phyloP scores from a whole-genome alignment of 345 rosid species.

The Capsella bursapastoris region DNA sequence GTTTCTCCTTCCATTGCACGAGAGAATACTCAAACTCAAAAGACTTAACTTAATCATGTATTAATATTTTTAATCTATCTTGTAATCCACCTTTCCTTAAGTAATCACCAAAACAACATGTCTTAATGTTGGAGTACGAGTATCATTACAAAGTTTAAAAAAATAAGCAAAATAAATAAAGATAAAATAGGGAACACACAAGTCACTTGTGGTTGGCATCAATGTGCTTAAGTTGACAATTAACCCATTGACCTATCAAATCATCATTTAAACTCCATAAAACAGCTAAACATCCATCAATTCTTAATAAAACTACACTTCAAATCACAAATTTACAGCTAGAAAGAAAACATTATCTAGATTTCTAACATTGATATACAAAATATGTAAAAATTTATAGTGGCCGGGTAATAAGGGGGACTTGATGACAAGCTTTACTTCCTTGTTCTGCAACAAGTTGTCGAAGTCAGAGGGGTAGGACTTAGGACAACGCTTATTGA shows the following conservation, averaged over 20 bases:
- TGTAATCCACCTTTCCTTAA: not conserved
- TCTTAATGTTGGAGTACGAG: not conserved
- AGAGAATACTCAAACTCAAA: constrained; percentile 4
- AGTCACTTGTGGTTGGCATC: constrained; percentile 41
- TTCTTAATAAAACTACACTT: not conserved
- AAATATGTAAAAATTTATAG: not conserved
- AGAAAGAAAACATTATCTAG: not conserved
- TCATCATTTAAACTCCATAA: constrained; percentile 23
- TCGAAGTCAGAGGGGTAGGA: not conserved
- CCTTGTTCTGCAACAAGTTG: not conserved
- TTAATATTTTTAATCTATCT: not conserved
- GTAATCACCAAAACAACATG: not conserved
- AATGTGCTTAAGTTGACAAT: constrained; percentile 40
- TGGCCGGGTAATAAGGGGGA: not conserved
- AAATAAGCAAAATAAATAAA: not conserved
- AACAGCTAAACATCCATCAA: constrained; percentile 16
- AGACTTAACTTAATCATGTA: not conserved
- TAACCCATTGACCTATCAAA: constrained; percentile 32
- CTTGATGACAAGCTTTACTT: not conserved
- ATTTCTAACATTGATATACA: not conserved
- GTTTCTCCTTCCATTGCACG: constrained; percentile 27
- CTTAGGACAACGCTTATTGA: not conserved
- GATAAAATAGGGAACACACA: constrained; percentile 27
- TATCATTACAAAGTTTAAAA: not conserved
- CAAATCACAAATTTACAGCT: not conserved